Percentiles rank a stretch among this genome's conserved stretches.
Conservation (phyloP, 2,329 filamentous ascomycete genomes). For the Beauveria australis region DNA sequence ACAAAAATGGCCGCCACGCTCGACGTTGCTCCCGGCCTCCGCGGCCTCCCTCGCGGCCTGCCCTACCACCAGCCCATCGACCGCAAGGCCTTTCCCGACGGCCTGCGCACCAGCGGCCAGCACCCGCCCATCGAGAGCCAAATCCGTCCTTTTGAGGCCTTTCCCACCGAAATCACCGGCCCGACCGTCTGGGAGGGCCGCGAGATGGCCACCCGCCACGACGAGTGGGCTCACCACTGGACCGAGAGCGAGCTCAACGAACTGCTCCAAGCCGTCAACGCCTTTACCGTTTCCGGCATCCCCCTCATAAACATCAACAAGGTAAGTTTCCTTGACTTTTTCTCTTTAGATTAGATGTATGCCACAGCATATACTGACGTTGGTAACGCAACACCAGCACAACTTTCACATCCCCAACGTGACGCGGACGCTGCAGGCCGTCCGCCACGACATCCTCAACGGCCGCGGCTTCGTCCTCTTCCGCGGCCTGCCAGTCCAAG, state of each 20-base stretch:
- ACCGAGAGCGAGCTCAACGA: constrained; percentile 57
- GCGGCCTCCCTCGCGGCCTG: constrained; percentile 6
- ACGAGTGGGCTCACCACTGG: constrained; percentile 67
- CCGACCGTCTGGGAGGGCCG: constrained; percentile 64
- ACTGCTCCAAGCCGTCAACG: constrained; percentile 56
- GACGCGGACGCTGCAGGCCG: constrained; percentile 22
- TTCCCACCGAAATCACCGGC: constrained; percentile 63
- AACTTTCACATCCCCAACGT: constrained; percentile 30
- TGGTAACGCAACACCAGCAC: constrained; percentile 17
- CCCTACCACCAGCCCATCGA: constrained; percentile 7
- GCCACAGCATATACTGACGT: not conserved
- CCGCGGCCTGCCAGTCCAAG: constrained; percentile 67
- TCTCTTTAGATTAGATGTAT: too few species aligned
- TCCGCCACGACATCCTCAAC: constrained; percentile 46
- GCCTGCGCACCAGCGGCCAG: constrained; percentile 55
- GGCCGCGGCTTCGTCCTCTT: constrained; percentile 88
- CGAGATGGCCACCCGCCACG: constrained; percentile 54
- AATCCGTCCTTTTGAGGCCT: constrained; percentile 59
- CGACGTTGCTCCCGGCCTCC: constrained; percentile 7
- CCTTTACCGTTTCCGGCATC: constrained; percentile 56
- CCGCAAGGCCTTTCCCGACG: constrained; percentile 33
- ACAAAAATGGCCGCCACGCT: not conserved
- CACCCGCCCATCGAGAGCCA: constrained; percentile 59
- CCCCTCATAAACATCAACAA: constrained; percentile 58
- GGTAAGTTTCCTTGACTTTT: constrained; percentile 1